Evolutionary conservation across 805 yeast genomes (phyloP).

Genomic region (Grigorovia humatica): DNA sequence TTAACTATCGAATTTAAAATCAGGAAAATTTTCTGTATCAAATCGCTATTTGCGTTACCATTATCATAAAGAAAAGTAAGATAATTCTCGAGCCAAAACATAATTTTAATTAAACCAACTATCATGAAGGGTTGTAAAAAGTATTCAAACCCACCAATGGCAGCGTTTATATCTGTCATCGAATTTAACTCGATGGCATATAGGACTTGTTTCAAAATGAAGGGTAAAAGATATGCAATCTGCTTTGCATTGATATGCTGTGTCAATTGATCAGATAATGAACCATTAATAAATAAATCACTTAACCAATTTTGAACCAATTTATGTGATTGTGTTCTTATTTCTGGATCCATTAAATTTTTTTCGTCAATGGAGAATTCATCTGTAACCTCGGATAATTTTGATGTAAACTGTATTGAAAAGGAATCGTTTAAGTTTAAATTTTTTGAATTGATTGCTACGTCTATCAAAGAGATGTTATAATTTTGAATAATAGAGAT

Average conservation of each 20-base stretch:
- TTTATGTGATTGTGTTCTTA: conserved; percentile 21
- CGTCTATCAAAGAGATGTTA: conserved; percentile 25
- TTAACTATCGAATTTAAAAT: conserved; percentile 33
- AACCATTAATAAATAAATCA: conserved; percentile 73
- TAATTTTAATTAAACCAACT: conserved; percentile 42
- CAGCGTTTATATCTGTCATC: conserved; percentile 45
- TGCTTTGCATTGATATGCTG: conserved; percentile 56
- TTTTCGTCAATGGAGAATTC: conserved; percentile 19
- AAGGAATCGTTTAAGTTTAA: conserved; percentile 21
- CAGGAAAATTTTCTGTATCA: conserved; percentile 29
- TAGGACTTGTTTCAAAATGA: conserved; percentile 63
- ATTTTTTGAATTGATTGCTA: conserved; percentile 15
- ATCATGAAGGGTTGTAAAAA: conserved; percentile 72
- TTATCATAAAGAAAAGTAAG: conserved; percentile 26
- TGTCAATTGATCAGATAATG: conserved; percentile 76
- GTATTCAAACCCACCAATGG: conserved; percentile 76
- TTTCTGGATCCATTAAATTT: conserved; percentile 17
- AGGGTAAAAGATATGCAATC: conserved; percentile 58
- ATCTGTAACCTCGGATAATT: conserved; percentile 18
- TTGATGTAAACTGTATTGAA: conserved; percentile 21
- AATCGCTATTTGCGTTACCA: conserved; percentile 16
- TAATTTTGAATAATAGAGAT: conserved; percentile 32
- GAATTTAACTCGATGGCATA: conserved; percentile 43
- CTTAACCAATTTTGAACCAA: conserved; percentile 62
- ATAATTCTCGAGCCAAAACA: conserved; percentile 39